Conservation (phyloP, 2,329 filamentous ascomycete species). For the Colletotrichum gloeosporioides region DNA sequence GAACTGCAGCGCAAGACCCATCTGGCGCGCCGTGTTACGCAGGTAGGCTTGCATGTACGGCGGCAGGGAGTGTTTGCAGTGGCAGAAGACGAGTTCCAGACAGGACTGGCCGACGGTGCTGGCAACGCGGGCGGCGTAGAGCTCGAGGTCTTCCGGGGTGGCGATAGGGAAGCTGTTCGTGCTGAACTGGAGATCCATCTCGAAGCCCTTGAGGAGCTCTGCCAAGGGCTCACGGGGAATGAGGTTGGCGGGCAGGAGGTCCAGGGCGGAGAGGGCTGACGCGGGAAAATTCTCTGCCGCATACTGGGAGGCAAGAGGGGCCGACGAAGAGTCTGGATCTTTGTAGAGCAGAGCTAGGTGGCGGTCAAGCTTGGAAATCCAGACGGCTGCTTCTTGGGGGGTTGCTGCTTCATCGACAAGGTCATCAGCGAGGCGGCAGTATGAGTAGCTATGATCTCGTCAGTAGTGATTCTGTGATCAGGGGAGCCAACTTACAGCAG, state of each 20-base stretch:
- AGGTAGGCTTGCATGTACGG: slow-evolving; percentile 44
- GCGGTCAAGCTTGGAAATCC: slow-evolving; percentile 62
- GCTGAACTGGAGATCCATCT: slow-evolving; percentile 68
- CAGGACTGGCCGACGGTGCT: slow-evolving; percentile 75
- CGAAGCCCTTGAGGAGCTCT: slow-evolving; percentile 70
- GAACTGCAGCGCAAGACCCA: slow-evolving; percentile 79
- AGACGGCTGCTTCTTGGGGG: slow-evolving; percentile 56
- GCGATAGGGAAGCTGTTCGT: slow-evolving; percentile 57
- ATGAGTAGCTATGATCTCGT: slow-evolving; percentile 62
- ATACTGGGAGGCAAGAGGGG: slow-evolving; percentile 31
- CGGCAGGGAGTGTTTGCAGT: slow-evolving; percentile 43
- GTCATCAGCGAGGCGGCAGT: slow-evolving; percentile 77
- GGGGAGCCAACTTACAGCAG: slow-evolving; percentile 53
- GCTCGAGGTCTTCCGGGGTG: slow-evolving; percentile 61
- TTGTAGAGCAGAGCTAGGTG: slow-evolving; percentile 63
- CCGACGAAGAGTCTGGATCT: slow-evolving; percentile 24
- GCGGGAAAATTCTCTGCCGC: slow-evolving; percentile 57
- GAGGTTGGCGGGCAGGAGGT: slow-evolving; percentile 62
- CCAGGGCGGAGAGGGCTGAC: slow-evolving; percentile 57
- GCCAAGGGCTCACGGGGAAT: slow-evolving; percentile 65
- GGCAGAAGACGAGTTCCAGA: slow-evolving; percentile 68
- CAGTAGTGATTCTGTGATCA: not conserved
- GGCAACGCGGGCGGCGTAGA: slow-evolving; percentile 72
- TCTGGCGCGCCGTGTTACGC: slow-evolving; percentile 62
- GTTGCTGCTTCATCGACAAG: slow-evolving; percentile 69